These are phyloP conservation scores for Nannochloropsis gaditana DNA, from an alignment of 108 stramenopile genomes.

Conservation along the genomic window DNA sequence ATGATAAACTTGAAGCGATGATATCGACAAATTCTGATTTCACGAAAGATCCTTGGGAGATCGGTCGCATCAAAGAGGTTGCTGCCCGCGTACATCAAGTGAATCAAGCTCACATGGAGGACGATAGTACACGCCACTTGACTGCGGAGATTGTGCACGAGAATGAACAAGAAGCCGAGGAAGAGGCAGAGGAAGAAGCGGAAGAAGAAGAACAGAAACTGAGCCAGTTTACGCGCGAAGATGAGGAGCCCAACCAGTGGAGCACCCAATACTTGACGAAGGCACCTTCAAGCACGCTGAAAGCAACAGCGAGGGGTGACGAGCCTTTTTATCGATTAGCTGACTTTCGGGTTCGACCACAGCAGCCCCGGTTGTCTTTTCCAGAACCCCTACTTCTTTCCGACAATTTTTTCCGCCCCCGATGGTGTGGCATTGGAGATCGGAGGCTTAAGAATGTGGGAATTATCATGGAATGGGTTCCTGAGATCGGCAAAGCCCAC, in stretches of 20 bases:
- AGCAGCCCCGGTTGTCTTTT: not conserved
- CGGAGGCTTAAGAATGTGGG: not conserved
- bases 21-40: not conserved
- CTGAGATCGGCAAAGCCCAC: not conserved
- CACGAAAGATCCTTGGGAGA: constrained; percentile 1
- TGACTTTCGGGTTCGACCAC: not conserved
- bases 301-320: not conserved
- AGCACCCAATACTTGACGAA: not conserved
- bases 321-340: constrained; percentile 1
- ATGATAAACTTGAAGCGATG: not conserved
- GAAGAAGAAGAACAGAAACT: not conserved
- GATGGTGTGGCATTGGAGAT: not conserved
- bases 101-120: constrained; percentile 9
- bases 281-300: not conserved
- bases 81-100: not conserved
- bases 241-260: not conserved
- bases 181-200: constrained; percentile 13
- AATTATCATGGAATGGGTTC: not conserved
- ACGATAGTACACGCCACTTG: not conserved
- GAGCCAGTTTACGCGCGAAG: constrained; percentile 7
- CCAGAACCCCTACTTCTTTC: not conserved
- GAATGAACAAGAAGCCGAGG: constrained; percentile 9
- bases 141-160: constrained; percentile 8
- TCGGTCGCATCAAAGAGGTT: not conserved
- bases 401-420: not conserved